Conservation (phyloP, 345 rosid genomes). For the Toxicodendron radicans region DNA sequence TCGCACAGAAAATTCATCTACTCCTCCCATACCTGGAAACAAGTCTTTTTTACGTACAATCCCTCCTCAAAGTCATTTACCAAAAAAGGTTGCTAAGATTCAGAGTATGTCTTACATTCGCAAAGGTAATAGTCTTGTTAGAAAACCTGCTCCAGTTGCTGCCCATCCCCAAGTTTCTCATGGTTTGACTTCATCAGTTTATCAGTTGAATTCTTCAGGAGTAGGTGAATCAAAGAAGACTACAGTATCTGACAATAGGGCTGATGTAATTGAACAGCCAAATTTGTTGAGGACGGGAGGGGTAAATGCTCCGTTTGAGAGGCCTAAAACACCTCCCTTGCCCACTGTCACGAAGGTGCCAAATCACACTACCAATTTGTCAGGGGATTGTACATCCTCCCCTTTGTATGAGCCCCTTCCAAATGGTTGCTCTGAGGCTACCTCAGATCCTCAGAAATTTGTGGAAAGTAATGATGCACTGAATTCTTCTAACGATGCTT, state of each 20-base stretch:
- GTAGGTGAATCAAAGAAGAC: slow-evolving; percentile 46
- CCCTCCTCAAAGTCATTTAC: slow-evolving; percentile 42
- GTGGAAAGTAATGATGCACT: slow-evolving; percentile 39
- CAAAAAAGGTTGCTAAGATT: slow-evolving; percentile 32
- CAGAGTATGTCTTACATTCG: slow-evolving; percentile 64
- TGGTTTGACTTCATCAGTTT: slow-evolving; percentile 41
- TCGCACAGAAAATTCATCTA: slow-evolving; percentile 43
- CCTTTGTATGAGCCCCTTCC: slow-evolving; percentile 41
- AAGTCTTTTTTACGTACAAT: slow-evolving; percentile 39
- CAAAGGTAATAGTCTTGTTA: slow-evolving; percentile 93
- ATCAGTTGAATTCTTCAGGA: slow-evolving; percentile 40
- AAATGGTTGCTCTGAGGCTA: slow-evolving; percentile 37
- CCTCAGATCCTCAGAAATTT: slow-evolving; percentile 40
- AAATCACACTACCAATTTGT: slow-evolving; percentile 30
- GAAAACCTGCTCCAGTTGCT: slow-evolving; percentile 51
- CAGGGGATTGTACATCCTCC: slow-evolving; percentile 37
- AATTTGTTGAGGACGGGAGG: slow-evolving; percentile 37
- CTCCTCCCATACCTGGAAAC: slow-evolving; percentile 34
- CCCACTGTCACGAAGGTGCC: slow-evolving; percentile 41
- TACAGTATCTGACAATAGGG: slow-evolving; percentile 36
- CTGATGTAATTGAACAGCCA: slow-evolving; percentile 34
- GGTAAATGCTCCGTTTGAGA: slow-evolving; percentile 41
- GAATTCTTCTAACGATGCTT: slow-evolving; percentile 39
- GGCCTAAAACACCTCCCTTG: slow-evolving; percentile 55
- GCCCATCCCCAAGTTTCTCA: slow-evolving; percentile 38